Percentiles rank a stretch among this genome's conserved stretches.
phyloP scores from a whole-genome alignment of 768 basidiomycete genomes.

The Lactarius trivialis region DNA sequence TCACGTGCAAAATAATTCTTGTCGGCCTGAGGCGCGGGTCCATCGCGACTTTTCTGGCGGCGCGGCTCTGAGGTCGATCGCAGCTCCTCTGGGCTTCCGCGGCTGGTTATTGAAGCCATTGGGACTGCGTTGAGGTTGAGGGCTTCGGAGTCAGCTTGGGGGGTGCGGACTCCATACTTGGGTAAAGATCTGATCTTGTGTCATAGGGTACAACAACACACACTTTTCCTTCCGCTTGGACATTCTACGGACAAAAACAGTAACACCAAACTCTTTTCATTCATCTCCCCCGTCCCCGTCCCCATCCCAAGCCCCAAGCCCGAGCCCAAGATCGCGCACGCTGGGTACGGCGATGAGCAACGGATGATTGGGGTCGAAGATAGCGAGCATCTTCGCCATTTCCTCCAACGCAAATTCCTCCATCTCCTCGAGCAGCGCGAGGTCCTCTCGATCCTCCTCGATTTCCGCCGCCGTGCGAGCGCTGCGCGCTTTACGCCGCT shows the following conservation, averaged over 20 bases:
- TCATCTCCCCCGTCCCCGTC: slow-evolving; percentile 17
- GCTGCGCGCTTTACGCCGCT: slow-evolving; percentile 53
- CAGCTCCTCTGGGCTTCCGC: too few species aligned
- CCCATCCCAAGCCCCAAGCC: slow-evolving; percentile 31
- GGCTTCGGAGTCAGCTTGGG: too few species aligned
- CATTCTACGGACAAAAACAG: not conserved
- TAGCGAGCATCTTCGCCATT: slow-evolving; percentile 56
- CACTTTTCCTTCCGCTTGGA: not conserved
- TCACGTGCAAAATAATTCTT: too few species aligned
- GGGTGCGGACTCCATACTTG: too few species aligned
- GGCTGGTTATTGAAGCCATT: too few species aligned
- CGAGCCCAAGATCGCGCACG: slow-evolving; percentile 60
- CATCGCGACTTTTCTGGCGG: not conserved
- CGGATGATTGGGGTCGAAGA: slow-evolving; percentile 55
- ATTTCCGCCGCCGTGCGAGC: slow-evolving; percentile 30
- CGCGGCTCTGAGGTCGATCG: too few species aligned
- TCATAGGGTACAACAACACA: too few species aligned
- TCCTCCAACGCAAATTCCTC: slow-evolving; percentile 79
- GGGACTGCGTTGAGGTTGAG: too few species aligned
- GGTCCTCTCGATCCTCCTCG: slow-evolving; percentile 59
- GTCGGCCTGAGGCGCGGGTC: too few species aligned
- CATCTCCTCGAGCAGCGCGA: slow-evolving; percentile 71
- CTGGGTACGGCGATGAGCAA: slow-evolving; percentile 63
- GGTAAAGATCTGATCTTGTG: too few species aligned
- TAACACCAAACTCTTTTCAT: not conserved